Base-by-base conservation (phyloP, 2,329 filamentous ascomycete species). In the Grosmannia clavigera region DNA sequence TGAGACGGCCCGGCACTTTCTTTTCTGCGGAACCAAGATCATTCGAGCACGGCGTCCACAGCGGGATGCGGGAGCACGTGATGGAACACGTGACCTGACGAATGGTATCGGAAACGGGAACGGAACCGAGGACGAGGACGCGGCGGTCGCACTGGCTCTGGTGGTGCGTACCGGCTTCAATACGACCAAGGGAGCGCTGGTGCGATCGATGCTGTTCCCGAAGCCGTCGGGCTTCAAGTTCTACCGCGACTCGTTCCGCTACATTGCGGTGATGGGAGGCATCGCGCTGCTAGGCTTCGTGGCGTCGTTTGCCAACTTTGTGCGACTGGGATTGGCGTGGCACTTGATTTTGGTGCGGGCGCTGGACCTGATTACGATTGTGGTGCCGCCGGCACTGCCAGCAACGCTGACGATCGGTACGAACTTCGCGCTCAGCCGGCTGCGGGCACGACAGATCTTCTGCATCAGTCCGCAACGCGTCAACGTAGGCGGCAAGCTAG, bases 211-310 rank as follows among this genome's bases (percentile, higher is more conserved):
- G 92, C 81, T 99, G 46, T 99, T 99, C 70, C 95, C 94, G 0
- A 99, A 99, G 69, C 94, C 94, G 1, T 96, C 92, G 0, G 92
- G 92, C 0, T 99, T 99, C 81, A 97, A 95, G 68, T 99, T 99
- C 70, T 99, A 99, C 71, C 84, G 90, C 51, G 94, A 99, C 71
- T 96, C 92, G 0, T 99, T 99, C 74, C 85, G 92, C 27, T 99
- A 99, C 71, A 97, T 99, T 62, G 91, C 89, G 4, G 94, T 99
- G 62, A 99, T 99, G 94, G 92, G 82, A 6, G 75, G 85, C 51
- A 86, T 99, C 66, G 95, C 94, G 27, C 75, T 85, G 56, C 72
- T 97, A 57, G 94, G 95, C 0, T 99, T 99, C 69, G 76, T 92
- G 27, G 91, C 87, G 1, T 97, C 94, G 0, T 87, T 99, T 66